These are phyloP conservation scores for Apiotrichum sp. DNA, from an alignment of 1,284 basidiomycete genomes.

Conservation along the genomic window DNA sequence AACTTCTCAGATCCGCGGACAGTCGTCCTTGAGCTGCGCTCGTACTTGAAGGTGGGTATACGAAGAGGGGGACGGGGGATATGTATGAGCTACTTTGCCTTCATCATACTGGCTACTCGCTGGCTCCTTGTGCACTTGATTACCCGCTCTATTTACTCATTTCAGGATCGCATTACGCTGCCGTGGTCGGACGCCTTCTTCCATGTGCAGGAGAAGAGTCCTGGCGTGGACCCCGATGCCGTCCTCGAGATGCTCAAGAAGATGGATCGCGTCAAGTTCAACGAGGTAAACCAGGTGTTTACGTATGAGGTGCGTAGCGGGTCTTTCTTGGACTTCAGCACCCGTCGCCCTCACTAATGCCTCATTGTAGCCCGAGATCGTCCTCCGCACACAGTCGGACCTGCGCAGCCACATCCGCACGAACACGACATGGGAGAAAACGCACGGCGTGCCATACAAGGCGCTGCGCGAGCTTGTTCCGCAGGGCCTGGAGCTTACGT, in stretches of 20 bases:
- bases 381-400: conserved; percentile 27
- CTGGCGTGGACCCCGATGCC: conserved; percentile 24
- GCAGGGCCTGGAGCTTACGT: conserved; percentile 13
- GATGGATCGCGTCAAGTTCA: conserved; percentile 38
- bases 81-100: no score
- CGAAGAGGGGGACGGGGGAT: no score
- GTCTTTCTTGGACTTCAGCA: background rate
- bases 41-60: conserved; percentile 25
- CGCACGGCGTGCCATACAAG: conserved; percentile 29
- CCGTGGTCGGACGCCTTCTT: conserved; percentile 31
- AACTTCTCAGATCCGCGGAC: conserved; percentile 28
- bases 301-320: conserved; percentile 35
- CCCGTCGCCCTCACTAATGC: background rate
- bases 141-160: no score
- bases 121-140: no score
- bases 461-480: conserved; percentile 32
- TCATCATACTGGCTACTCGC: no score
- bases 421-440: conserved; percentile 21
- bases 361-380: conserved; percentile 34
- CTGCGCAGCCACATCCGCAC: conserved; percentile 39
- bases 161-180: conserved; percentile 27
- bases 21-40: conserved; percentile 27
- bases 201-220: conserved; percentile 29
- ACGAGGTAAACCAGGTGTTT: conserved; percentile 39
- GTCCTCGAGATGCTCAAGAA: conserved; percentile 38